Evolutionary conservation across 192 early-diverging fungal species (phyloP).

Genomic region (Phycomyces blakesleeanus): DNA sequence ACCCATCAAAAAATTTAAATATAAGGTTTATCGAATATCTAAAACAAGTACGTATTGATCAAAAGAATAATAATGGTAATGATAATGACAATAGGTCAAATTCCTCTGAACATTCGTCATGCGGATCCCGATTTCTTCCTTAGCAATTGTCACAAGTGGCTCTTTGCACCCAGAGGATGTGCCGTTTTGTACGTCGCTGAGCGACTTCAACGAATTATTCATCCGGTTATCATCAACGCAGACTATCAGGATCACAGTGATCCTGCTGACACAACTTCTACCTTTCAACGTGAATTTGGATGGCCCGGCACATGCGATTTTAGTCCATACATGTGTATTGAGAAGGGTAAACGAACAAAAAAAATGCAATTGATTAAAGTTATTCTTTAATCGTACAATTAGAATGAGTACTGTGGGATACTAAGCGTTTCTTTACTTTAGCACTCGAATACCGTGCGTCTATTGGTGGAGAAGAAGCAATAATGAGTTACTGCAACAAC

Average conservation of each 20-base stretch:
- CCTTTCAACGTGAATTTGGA: constrained; percentile 45
- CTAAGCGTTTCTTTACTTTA: not conserved
- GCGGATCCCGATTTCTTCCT: constrained; percentile 64
- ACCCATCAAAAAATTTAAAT: too few species aligned
- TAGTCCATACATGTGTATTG: constrained; percentile 25
- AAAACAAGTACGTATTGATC: not conserved
- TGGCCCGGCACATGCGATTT: constrained; percentile 44
- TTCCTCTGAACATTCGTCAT: constrained; percentile 51
- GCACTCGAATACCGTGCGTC: constrained; percentile 49
- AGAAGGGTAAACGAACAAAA: constrained; percentile 16
- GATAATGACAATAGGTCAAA: constrained; percentile 49
- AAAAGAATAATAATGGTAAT: too few species aligned
- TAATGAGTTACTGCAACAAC: constrained; percentile 50
- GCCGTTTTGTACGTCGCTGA: constrained; percentile 54
- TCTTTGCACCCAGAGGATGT: constrained; percentile 50
- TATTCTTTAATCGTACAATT: too few species aligned
- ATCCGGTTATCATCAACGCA: constrained; percentile 41
- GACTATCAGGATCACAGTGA: constrained; percentile 29
- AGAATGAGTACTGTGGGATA: too few species aligned
- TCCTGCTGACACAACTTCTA: constrained; percentile 7
- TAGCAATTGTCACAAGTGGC: constrained; percentile 70
- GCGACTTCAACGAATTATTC: constrained; percentile 45
- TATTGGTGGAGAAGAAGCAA: constrained; percentile 57
- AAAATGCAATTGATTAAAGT: too few species aligned
- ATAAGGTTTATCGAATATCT: not conserved